Conservation (phyloP, 2,329 filamentous ascomycete species). For the Aspergillus fischeri region DNA sequence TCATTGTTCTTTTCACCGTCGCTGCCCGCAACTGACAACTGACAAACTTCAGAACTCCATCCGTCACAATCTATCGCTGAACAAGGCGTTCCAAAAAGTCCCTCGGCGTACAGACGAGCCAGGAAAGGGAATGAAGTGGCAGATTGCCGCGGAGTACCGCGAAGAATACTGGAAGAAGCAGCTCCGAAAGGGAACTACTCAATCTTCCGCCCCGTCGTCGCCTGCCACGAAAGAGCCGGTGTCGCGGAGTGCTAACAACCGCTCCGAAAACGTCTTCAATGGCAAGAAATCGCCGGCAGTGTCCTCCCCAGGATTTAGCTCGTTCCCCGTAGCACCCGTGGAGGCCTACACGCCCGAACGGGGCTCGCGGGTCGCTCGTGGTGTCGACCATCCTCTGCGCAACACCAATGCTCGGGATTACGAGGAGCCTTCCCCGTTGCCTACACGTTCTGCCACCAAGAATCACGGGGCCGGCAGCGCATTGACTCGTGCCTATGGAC, state of each 20-base stretch:
- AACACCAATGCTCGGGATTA: conserved; percentile 33
- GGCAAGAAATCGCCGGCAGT: conserved; percentile 36
- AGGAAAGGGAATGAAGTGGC: conserved; percentile 99
- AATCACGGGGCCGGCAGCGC: conserved; percentile 24
- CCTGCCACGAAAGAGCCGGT: conserved; percentile 43
- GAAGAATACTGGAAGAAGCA: conserved; percentile 81
- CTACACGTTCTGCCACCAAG: conserved; percentile 28
- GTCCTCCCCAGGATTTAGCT: conserved; percentile 39
- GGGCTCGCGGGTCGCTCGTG: conserved; percentile 35
- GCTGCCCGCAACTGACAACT: neutral
- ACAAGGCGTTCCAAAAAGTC: conserved; percentile 91
- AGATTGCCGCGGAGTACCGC: conserved; percentile 75
- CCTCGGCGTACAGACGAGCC: conserved; percentile 90
- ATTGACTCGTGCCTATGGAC: conserved; percentile 33
- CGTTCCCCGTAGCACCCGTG: conserved; percentile 39
- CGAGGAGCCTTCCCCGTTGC: conserved; percentile 42
- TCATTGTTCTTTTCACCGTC: neutral
- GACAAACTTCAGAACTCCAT: conserved; percentile 72
- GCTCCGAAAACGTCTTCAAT: conserved; percentile 39
- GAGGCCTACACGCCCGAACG: conserved; percentile 48
- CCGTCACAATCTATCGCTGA: conserved; percentile 90
- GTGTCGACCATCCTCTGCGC: conserved; percentile 26
- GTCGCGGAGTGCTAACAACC: conserved; percentile 35
- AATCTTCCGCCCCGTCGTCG: conserved; percentile 45
- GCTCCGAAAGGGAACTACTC: conserved; percentile 37